These are phyloP conservation scores for Blastosporella zonata DNA, from an alignment of 1,284 basidiomycete species.

Conservation along the genomic window DNA sequence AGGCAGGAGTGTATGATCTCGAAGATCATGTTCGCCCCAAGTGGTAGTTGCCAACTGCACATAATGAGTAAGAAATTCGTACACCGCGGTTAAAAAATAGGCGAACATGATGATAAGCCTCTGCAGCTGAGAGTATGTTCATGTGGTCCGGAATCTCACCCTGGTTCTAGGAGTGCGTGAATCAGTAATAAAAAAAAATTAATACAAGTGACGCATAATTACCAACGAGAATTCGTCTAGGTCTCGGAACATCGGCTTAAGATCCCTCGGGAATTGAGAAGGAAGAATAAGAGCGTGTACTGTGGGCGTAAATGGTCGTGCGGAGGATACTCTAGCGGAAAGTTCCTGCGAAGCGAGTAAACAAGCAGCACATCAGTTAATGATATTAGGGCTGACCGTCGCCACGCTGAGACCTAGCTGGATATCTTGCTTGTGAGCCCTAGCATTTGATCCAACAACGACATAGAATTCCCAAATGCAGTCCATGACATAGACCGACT, in stretches of 20 bases:
- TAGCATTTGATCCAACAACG: conserved; percentile 64
- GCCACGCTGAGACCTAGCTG: conserved; percentile 55
- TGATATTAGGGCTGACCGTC: conserved; percentile 37
- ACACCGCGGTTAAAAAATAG: neutral
- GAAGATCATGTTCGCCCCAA: conserved; percentile 34
- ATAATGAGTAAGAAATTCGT: neutral
- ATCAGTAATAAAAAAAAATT: neutral
- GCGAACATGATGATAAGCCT: conserved; percentile 52
- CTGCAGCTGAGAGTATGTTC: conserved; percentile 62
- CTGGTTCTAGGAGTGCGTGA: conserved; percentile 45
- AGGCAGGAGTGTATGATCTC: conserved; percentile 13
- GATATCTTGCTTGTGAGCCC: conserved; percentile 57
- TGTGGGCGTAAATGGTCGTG: conserved; percentile 64
- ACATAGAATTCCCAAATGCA: conserved; percentile 77
- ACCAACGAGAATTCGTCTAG: conserved; percentile 62
- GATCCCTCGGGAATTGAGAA: conserved; percentile 66
- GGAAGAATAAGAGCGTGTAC: conserved; percentile 71
- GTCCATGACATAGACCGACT: conserved; percentile 61
- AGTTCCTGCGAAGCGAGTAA: conserved; percentile 43
- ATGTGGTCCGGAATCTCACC: conserved; percentile 67
- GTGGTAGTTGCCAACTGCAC: conserved; percentile 36
- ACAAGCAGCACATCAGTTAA: neutral
- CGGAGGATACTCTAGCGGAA: conserved; percentile 43
- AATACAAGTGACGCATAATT: conserved; percentile 25
- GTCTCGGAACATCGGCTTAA: conserved; percentile 62